Conservation (phyloP, 495 filamentous ascomycete genomes). For the Hypoxylon fuscum region DNA sequence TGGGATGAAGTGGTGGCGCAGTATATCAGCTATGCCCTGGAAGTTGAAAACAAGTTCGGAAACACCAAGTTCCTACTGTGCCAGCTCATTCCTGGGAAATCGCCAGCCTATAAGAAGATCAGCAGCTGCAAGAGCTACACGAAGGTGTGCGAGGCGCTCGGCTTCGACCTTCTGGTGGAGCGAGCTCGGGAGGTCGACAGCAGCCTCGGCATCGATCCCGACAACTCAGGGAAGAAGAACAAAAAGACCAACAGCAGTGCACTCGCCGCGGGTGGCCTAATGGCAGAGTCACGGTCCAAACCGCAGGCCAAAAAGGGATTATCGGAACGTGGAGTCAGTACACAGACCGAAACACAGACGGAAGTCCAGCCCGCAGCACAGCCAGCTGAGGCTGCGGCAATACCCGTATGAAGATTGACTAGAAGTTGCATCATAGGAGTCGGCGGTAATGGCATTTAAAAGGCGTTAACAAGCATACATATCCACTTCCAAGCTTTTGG, state of each 20-base stretch:
- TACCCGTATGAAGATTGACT: slow-evolving; percentile 11
- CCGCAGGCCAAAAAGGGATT: slow-evolving; percentile 40
- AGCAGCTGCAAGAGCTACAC: slow-evolving; percentile 68
- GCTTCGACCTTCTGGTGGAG: slow-evolving; percentile 66
- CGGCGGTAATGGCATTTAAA: slow-evolving; percentile 32
- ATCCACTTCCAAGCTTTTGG: neutral
- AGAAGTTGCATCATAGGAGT: slow-evolving; percentile 6
- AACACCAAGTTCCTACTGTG: slow-evolving; percentile 93
- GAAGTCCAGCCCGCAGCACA: slow-evolving; percentile 7
- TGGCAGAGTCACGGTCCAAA: slow-evolving; percentile 39
- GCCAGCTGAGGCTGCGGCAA: slow-evolving; percentile 17
- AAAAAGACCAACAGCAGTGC: slow-evolving; percentile 46
- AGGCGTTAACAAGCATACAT: slow-evolving; percentile 41
- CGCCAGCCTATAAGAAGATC: slow-evolving; percentile 63
- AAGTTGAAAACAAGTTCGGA: slow-evolving; percentile 82
- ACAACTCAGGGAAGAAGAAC: slow-evolving; percentile 51
- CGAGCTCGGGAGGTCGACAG: slow-evolving; percentile 70
- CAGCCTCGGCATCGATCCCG: slow-evolving; percentile 65
- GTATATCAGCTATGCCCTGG: slow-evolving; percentile 75
- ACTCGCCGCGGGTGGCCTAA: slow-evolving; percentile 48
- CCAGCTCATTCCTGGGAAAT: slow-evolving; percentile 85
- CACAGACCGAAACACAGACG: slow-evolving; percentile 6
- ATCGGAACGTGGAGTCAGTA: slow-evolving; percentile 44
- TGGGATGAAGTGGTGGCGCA: slow-evolving; percentile 80
- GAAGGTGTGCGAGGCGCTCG: slow-evolving; percentile 68